phyloP scores from a whole-genome alignment of 2,329 filamentous ascomycete genomes.

The Ploettnerulaceae sp. region DNA sequence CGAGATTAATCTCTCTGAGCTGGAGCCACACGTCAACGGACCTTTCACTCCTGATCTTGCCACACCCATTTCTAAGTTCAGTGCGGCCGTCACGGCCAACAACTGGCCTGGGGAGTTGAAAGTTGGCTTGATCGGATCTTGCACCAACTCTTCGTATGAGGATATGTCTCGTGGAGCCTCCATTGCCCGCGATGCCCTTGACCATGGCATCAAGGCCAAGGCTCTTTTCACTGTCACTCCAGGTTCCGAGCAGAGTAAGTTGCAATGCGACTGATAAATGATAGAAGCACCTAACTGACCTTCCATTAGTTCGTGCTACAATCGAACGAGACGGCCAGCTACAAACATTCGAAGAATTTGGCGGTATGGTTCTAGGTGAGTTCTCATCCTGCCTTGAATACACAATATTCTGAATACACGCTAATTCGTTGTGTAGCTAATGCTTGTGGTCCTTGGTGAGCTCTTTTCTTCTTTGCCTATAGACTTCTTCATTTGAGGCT shows the following conservation, averaged over 20 bases:
- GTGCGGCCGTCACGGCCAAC: slow-evolving; percentile 88
- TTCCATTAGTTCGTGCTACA: slow-evolving; percentile 66
- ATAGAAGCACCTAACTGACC: neutral
- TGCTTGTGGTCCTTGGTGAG: slow-evolving; percentile 70
- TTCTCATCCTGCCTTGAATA: neutral
- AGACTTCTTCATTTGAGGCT: neutral
- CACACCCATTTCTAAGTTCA: slow-evolving; percentile 96
- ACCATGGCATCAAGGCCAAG: slow-evolving; percentile 93
- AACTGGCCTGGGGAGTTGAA: slow-evolving; percentile 95
- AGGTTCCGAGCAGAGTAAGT: slow-evolving; percentile 83
- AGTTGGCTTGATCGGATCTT: slow-evolving; percentile 94
- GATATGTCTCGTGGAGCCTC: slow-evolving; percentile 93
- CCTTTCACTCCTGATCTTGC: slow-evolving; percentile 98
- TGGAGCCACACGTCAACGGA: slow-evolving; percentile 98
- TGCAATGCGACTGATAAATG: slow-evolving; percentile 74
- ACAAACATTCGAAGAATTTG: slow-evolving; percentile 92
- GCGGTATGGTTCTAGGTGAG: slow-evolving; percentile 89
- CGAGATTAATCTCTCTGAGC: slow-evolving; percentile 89
- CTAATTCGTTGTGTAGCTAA: slow-evolving; percentile 89
- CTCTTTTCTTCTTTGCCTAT: slow-evolving; percentile 5
- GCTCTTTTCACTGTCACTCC: slow-evolving; percentile 91
- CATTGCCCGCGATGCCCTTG: slow-evolving; percentile 84
- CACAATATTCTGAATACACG: neutral
- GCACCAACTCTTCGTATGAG: slow-evolving; percentile 84
- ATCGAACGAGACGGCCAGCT: slow-evolving; percentile 85